A percentile compares a stretch with the other conserved stretches of the same genome.
phyloP scores from a whole-genome alignment of 441 rosid species.

The Jatropha multifida region DNA sequence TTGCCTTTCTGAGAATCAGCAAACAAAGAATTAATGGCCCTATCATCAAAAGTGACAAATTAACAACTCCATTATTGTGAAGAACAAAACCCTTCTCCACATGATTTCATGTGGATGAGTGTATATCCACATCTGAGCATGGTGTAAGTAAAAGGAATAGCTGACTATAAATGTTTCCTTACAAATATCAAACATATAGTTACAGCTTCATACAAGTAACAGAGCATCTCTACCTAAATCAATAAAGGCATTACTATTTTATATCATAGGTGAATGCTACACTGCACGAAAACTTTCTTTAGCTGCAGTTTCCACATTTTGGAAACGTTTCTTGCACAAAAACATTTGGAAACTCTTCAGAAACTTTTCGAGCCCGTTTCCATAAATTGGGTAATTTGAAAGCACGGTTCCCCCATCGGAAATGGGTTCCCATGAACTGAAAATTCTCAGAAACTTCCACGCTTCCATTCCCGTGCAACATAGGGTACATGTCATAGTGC shows the following conservation, averaged over 20 bases:
- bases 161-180: background rate
- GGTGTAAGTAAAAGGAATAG: background rate
- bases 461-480: no score
- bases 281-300: no score
- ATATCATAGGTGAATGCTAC: no score
- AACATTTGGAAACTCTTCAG: no score
- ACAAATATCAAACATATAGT: background rate
- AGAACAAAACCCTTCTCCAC: background rate
- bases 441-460: no score
- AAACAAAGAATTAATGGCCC: background rate
- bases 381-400: no score
- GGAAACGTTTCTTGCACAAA: no score
- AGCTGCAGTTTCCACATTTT: no score
- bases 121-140: background rate
- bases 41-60: background rate
- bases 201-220: background rate
- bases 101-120: background rate
- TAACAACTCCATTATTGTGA: constrained; percentile 10
- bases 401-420: no score
- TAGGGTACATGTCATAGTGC: background rate
- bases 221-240: background rate
- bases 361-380: no score
- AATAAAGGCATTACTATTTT: background rate
- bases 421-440: no score
- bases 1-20: background rate